Percentiles rank a stretch among this genome's conserved stretches.
phyloP scores from a whole-genome alignment of 2,329 filamentous ascomycete species.

The Ophiosphaerella korrae region DNA sequence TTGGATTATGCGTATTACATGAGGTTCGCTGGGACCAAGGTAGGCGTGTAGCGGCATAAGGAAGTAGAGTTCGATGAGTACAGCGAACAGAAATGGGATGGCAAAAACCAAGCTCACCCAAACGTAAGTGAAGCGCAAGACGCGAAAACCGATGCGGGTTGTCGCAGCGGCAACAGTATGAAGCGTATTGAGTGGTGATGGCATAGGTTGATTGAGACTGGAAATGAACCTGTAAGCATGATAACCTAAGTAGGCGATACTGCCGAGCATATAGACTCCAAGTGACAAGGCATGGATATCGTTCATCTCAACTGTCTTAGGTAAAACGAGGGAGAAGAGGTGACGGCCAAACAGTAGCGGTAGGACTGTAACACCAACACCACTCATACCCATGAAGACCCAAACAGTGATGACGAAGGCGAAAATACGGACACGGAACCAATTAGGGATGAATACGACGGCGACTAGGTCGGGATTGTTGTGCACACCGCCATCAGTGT shows the following conservation, averaged over 20 bases:
- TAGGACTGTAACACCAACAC: slow-evolving; percentile 82
- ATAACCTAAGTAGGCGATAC: slow-evolving; percentile 61
- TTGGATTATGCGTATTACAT: slow-evolving; percentile 86
- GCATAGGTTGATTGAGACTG: slow-evolving; percentile 30
- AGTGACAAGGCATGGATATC: slow-evolving; percentile 96
- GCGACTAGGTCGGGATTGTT: slow-evolving; percentile 54
- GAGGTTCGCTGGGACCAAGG: slow-evolving; percentile 53
- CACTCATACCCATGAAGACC: slow-evolving; percentile 88
- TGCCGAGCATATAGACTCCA: slow-evolving; percentile 81
- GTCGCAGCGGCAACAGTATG: slow-evolving; percentile 30
- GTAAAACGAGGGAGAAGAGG: slow-evolving; percentile 75
- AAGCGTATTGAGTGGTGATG: slow-evolving; percentile 38
- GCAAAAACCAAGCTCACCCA: slow-evolving; percentile 76
- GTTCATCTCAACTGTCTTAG: slow-evolving; percentile 70
- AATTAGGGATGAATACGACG: slow-evolving; percentile 76
- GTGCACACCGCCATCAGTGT: slow-evolving; percentile 45
- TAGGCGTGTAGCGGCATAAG: slow-evolving; percentile 86
- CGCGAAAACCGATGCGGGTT: slow-evolving; percentile 40
- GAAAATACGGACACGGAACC: slow-evolving; percentile 79
- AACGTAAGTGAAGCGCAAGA: slow-evolving; percentile 70
- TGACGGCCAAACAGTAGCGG: slow-evolving; percentile 84
- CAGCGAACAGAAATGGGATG: slow-evolving; percentile 78
- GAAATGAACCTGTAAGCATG: slow-evolving; percentile 57
- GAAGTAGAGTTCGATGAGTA: slow-evolving; percentile 85
- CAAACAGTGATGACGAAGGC: slow-evolving; percentile 89